Percentiles rank a stretch among this genome's conserved stretches.
These are phyloP conservation scores for Fusarium pseudocircinatum DNA, from an alignment of 2,329 filamentous ascomycete genomes.

Conservation along the genomic window DNA sequence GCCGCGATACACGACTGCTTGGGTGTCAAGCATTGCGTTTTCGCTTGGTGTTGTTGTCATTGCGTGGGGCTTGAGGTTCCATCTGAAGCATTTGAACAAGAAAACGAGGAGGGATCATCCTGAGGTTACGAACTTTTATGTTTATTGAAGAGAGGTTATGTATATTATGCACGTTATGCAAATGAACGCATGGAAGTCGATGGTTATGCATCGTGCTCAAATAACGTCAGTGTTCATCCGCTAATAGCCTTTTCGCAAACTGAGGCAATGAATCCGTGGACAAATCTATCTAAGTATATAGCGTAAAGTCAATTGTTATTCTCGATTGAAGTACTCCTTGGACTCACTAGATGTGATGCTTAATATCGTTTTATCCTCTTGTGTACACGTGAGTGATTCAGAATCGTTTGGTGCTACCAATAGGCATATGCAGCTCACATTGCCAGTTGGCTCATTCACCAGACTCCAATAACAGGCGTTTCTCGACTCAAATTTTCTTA, in stretches of 20 bases:
- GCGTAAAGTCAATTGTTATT: too few relatives aligned
- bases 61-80: conserved; percentile 8
- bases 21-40: conserved; percentile 18
- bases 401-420: rapidly evolving
- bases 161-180: background rate
- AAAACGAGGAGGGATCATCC: conserved; percentile 18
- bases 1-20: conserved; percentile 10
- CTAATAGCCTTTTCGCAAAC: background rate
- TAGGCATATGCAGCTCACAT: rapidly evolving
- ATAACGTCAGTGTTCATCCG: too few relatives aligned
- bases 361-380: too few relatives aligned
- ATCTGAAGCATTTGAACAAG: conserved; percentile 8
- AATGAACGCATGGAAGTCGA: rapidly evolving
- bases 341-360: rapidly evolving
- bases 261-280: background rate
- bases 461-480: background rate
- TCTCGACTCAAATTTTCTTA: too few relatives aligned
- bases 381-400: rapidly evolving
- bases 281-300: too few relatives aligned
- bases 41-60: conserved; percentile 22
- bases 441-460: background rate
- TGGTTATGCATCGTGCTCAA: background rate
- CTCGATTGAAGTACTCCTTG: rapidly evolving
- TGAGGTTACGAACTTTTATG: conserved; percentile 23
- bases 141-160: background rate